Base-by-base conservation (phyloP, 371 early-diverging fungal genomes). In the Mortierella sp. region DNA sequence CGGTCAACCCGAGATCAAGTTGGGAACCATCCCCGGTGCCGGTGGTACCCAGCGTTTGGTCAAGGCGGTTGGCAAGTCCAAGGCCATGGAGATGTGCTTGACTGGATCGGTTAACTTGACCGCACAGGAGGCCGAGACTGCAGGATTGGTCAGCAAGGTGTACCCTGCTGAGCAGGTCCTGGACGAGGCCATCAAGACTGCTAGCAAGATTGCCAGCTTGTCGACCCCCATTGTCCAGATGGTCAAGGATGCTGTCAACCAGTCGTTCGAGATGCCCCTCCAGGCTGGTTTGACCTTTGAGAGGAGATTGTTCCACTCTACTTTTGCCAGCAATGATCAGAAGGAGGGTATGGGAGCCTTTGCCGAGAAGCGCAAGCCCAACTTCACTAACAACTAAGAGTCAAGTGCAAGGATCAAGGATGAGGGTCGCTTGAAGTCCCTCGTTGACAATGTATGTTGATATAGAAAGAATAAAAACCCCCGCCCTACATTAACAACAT, bases 281-380 rank as follows among this genome's bases (percentile, higher is more conserved):
- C 84, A 90, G 73, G 93, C 97, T 79, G 99, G 99, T 80, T 90
- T 98, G 65, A 93, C 94, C 87, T 96, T 96, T 88, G 99, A 99
- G 91, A 95, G 99, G 78, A 92, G 98, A 71, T 84, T 98, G 72
- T 99, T 99, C 96, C 99, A 99, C 88, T 80, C 94, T 78, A 93
- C 96, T 28, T 99, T 99, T 91, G 97, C 94, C 77, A 96, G 97
- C 93, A 91, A 96, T 75, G 99, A 99, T 89, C 97, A 98, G 91
- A 96, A 95, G 90, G 99, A 99, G 91, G 99, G 99, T 74, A 99
- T 98, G 98, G 73, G 80, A n/a, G 99, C 99, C 16, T 99, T 99
- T 88, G 95, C 93, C 70, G 97, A 97, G 88, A 99, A 99, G 94
- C 94, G 99, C 87, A 93, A 94, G 89, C 91, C 99, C 77, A 93